Evolutionary conservation across 2,329 filamentous ascomycete genomes (phyloP).

Genomic region (Pestalotiopsis sp.): DNA sequence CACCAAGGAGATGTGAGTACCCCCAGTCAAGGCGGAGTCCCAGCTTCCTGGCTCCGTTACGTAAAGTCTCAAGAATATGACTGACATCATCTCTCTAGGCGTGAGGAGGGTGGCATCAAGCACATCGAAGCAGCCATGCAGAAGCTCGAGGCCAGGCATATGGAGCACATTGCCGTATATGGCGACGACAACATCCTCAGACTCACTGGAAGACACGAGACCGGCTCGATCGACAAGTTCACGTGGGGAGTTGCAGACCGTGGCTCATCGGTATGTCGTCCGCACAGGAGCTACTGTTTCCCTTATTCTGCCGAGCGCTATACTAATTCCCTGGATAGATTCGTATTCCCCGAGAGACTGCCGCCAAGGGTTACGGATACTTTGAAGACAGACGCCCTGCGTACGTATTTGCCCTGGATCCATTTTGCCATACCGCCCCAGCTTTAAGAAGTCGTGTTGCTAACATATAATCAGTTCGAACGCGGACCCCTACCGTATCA

Average conservation of each 20-base stretch:
- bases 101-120: conserved; percentile 92
- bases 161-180: conserved; percentile 89
- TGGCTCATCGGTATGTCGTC: conserved; percentile 64
- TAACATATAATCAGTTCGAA: background rate
- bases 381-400: conserved; percentile 86
- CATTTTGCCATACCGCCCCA: conserved; percentile 51
- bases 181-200: conserved; percentile 95
- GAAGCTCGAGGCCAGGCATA: conserved; percentile 78
- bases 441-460: background rate
- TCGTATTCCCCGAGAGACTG: conserved; percentile 84
- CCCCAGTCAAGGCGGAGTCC: too few species aligned
- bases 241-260: conserved; percentile 94
- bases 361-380: conserved; percentile 90
- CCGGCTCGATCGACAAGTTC: conserved; percentile 91
- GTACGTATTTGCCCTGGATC: conserved; percentile 58
- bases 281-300: too few species aligned
- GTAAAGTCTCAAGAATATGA: too few species aligned
- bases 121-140: conserved; percentile 84
- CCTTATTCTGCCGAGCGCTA: too few species aligned
- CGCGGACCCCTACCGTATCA: conserved; percentile 63
- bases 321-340: conserved; percentile 45
- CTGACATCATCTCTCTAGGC: conserved; percentile 32
- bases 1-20: conserved; percentile 63
- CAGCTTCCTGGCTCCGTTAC: too few species aligned
- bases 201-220: conserved; percentile 93